Base-by-base conservation (phyloP, 164 flowering plant genomes). In the Santalum album region DNA sequence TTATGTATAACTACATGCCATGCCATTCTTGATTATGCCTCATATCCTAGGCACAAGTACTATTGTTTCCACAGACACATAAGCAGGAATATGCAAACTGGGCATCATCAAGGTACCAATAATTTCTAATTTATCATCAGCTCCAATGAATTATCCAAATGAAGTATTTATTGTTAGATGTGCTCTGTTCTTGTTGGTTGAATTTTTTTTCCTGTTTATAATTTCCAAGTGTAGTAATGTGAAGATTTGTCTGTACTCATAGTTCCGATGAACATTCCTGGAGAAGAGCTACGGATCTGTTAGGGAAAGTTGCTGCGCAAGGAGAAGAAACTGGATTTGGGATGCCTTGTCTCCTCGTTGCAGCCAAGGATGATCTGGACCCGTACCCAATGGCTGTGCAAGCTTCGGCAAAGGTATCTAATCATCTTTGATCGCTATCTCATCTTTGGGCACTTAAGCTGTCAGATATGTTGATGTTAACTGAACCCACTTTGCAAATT, bases 321-420 rank as follows among this genome's bases (percentile, higher is more conserved):
- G 90, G 89, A 22, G 99, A 94, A 65, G 72, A 73, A 55, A 87
- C 76, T 56, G 92, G 96, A 27, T 84, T 44, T 67, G 89, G 77
- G 75, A 82, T 87, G 48, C 99, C 99, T 69, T 90, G 90, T 72
- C 89, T 94, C 50, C 76, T 90, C 55, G 83, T 90, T 61, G 81
- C 94, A 14, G 86, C 96, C 9, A 94, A 94, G 67, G 96, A 90
- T 65, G 99, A 94, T 66, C 77, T 84, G 42, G 86, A 82, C 49
- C 75, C 90, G 14, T 84, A 76, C 65, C 77, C 87, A 47, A 60
- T 63, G 62, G 84, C 86, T 35, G 68, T 84, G 59, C 87, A 83
- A 42, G 78, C 85, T 69, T 83, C 91, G 12, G 80, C 87, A 14
- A 73, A 77, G 78, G 90, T 83, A 77, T 29, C 4, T 9, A 29